Conservation (phyloP, 139 green algal genomes). For the Desmodesmus armatus region DNA sequence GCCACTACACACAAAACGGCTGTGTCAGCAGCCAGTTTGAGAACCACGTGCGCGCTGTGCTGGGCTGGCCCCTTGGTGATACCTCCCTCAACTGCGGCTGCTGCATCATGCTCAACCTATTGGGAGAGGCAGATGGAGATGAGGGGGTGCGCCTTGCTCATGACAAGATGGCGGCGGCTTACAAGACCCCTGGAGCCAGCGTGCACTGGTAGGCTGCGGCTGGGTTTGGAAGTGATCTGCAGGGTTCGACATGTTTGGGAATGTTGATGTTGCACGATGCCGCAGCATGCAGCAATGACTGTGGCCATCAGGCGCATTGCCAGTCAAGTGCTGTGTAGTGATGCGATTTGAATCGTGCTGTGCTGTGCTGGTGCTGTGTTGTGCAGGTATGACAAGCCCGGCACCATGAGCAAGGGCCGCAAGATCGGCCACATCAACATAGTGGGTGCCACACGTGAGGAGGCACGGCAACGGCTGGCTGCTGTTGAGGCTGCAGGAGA, state of each 20-base stretch:
- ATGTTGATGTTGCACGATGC: too few relatives aligned
- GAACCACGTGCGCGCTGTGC: conserved; percentile 94
- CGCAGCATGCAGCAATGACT: too few relatives aligned
- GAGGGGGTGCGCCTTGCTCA: conserved; percentile 77
- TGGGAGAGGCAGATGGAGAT: conserved; percentile 84
- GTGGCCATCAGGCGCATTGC: conserved; percentile 30
- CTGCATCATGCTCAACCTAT: conserved; percentile 79
- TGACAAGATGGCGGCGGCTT: conserved; percentile 78
- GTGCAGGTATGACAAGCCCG: conserved; percentile 97
- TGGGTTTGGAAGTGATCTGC: too few relatives aligned
- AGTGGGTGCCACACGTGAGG: conserved; percentile 59
- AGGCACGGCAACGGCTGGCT: conserved; percentile 65
- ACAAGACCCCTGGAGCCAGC: conserved; percentile 70
- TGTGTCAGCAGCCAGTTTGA: conserved; percentile 94
- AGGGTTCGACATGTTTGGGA: too few relatives aligned
- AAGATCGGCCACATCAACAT: conserved; percentile 94
- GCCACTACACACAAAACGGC: conserved; percentile 98
- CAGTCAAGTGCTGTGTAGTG: too few relatives aligned
- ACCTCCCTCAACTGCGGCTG: conserved; percentile 65
- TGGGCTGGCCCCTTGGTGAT: conserved; percentile 96
- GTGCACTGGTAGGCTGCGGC: too few relatives aligned
- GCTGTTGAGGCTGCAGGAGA: conserved; percentile 67
- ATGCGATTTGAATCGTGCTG: too few relatives aligned
- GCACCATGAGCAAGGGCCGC: conserved; percentile 57
- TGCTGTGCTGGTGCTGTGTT: too few relatives aligned